A percentile compares a stretch with the other conserved stretches of the same genome.
These are phyloP conservation scores for Ananas comosus DNA, from an alignment of 176 grass and related monocot species.

Conservation along the genomic window DNA sequence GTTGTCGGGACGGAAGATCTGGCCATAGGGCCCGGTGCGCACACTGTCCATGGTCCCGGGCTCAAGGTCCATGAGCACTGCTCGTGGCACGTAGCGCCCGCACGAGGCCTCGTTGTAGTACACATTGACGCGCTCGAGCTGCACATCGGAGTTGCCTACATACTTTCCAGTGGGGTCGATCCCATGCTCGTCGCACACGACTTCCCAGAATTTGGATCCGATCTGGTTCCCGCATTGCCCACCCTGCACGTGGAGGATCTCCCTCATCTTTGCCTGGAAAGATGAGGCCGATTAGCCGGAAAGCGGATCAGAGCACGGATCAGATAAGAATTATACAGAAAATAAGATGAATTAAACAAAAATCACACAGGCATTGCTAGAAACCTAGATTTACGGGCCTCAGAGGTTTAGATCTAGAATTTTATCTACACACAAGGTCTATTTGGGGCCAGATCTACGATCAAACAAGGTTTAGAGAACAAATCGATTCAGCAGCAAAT, in stretches of 20 bases:
- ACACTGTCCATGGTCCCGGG: slow-evolving; percentile 3
- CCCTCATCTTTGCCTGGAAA: slow-evolving; percentile 10
- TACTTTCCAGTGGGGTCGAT: slow-evolving; percentile 1
- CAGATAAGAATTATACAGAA: too few relatives aligned
- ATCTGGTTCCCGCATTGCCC: slow-evolving; percentile 5
- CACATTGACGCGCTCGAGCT: slow-evolving; percentile 3
- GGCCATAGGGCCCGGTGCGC: not conserved
- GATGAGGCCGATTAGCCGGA: not conserved
- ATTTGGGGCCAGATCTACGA: not conserved
- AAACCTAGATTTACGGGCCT: not conserved
- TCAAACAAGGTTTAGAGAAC: too few relatives aligned
- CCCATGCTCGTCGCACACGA: not conserved
- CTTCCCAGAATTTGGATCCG: slow-evolving; percentile 5
- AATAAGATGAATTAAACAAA: not conserved
- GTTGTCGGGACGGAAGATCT: not conserved
- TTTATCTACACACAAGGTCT: not conserved
- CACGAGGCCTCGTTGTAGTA: slow-evolving; percentile 1
- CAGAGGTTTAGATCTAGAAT: not conserved
- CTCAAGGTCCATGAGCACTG: not conserved
- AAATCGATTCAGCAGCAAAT: not conserved
- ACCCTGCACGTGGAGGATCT: slow-evolving; percentile 7
- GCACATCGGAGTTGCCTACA: not conserved
- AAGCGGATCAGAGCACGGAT: too few relatives aligned
- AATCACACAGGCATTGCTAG: not conserved
- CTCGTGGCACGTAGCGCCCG: not conserved